Base-by-base conservation (phyloP, 2,329 filamentous ascomycete species). In the Colletotrichum sp. region DNA sequence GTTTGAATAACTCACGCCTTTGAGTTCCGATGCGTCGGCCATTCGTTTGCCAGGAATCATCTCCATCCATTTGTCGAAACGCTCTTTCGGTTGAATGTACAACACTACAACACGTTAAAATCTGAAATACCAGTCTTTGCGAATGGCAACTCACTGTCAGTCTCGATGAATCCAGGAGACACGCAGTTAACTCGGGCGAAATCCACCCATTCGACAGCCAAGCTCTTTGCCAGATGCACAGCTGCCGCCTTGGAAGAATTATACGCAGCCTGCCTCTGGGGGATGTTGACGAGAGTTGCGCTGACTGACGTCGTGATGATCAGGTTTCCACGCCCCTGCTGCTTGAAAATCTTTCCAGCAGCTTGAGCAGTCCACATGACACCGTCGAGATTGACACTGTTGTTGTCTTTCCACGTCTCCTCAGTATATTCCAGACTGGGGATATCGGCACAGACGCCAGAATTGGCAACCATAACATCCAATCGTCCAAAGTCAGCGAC, bases 171-270 rank as follows among this genome's bases (percentile, higher is more conserved):
- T 3, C 76, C 82, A 12, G 84, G 85, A 6, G 84, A 86, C 12
- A 86, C 79, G 64, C 80, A 85, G 71, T 87, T 87, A 5, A 86
- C 85, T 24, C 85, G 80, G 12, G 83, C 82, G 74, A 86, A 86
- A 24, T 85, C 83, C 3, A 82, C 83, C 86, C 86, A 87, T 74
- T 87, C 86, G 6, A 87, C 86, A 2, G 85, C 82, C 9, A 87
- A 78, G 58, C 81, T 84, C 79, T 85, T 85, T 16, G 83, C 81
- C 10, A 88, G 78, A 57, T 86, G 86, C 1, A 86, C 80, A 1
- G 85, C 84, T 0, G 83, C 87, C 1, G 85, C 86, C 74, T 87
- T 88, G 70, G 82, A 84, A 7, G 86, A 82, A 72, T 87, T 87
- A 71, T 87, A 87, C 4, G 84, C 85, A 69, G 80, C 86, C 81